Evolutionary conservation across 768 basidiomycete species (phyloP).

Genomic region (Mycena chlorophos): DNA sequence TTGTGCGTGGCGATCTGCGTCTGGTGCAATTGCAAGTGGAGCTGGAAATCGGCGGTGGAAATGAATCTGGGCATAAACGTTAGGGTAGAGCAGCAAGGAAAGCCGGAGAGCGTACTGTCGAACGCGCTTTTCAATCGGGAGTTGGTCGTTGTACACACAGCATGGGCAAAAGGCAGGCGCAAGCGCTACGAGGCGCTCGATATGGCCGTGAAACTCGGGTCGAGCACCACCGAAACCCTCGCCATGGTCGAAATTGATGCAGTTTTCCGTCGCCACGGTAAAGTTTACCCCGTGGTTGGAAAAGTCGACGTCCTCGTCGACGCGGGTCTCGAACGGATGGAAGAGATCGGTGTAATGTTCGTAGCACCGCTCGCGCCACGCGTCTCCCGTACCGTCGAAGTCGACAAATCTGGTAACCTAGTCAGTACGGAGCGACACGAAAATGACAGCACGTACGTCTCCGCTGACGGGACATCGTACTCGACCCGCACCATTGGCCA

Average conservation of each 20-base stretch:
- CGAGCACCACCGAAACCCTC: not conserved
- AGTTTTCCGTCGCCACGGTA: not conserved
- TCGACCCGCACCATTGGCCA: not conserved
- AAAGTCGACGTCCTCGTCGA: not conserved
- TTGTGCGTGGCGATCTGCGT: not conserved
- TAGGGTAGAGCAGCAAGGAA: not conserved
- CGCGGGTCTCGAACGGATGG: not conserved
- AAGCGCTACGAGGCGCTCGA: not conserved
- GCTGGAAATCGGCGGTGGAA: not conserved
- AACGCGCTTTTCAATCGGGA: not conserved
- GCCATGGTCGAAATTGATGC: slow-evolving; percentile 3
- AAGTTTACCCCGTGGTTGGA: not conserved
- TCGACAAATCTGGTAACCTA: not conserved
- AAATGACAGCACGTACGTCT: not conserved
- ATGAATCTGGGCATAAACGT: not conserved
- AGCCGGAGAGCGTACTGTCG: not conserved
- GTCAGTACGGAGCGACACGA: not conserved
- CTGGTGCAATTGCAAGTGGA: not conserved
- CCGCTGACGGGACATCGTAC: not conserved
- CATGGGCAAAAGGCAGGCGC: not conserved
- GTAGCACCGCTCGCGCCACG: not conserved
- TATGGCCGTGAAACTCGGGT: slow-evolving; percentile 8
- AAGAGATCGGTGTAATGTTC: not conserved
- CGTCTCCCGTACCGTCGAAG: not conserved
- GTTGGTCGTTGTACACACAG: not conserved